phyloP scores from a whole-genome alignment of 2,329 filamentous ascomycete species.

The Cercospora zeina region DNA sequence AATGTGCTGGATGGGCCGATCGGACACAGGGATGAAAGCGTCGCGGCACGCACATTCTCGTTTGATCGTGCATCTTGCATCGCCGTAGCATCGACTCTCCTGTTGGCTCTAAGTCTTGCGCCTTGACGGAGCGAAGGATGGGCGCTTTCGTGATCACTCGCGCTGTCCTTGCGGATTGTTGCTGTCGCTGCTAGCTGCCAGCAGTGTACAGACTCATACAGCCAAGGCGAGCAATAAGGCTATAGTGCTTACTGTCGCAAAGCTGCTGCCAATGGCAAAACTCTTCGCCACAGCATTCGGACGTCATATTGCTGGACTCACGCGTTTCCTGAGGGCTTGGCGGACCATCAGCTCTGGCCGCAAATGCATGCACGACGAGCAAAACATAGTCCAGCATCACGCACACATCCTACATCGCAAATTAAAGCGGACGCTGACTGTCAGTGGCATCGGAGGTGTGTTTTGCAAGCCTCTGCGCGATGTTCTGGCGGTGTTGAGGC shows the following conservation, averaged over 20 bases:
- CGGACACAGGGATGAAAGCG: background rate
- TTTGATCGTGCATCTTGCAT: too few species aligned
- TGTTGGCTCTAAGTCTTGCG: background rate
- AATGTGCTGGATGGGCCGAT: background rate
- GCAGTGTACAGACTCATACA: background rate
- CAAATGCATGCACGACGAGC: background rate
- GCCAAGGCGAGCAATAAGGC: background rate
- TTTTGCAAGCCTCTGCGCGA: background rate
- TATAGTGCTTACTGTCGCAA: background rate
- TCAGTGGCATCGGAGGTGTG: background rate
- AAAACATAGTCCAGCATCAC: background rate
- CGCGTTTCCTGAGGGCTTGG: background rate
- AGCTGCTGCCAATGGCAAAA: background rate
- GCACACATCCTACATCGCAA: background rate
- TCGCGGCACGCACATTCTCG: background rate
- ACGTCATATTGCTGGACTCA: constrained; percentile 1
- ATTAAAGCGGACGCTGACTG: background rate
- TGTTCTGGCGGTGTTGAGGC: background rate
- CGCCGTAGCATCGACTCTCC: background rate
- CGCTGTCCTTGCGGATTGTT: background rate
- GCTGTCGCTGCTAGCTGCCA: background rate
- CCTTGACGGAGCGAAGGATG: background rate
- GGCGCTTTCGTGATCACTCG: background rate
- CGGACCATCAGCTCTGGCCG: background rate
- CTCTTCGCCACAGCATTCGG: background rate